A percentile compares a stretch with the other conserved stretches of the same genome.
Evolutionary conservation across 129 eudicot species (phyloP).

Genomic region (Gnaphalium uliginosum): DNA sequence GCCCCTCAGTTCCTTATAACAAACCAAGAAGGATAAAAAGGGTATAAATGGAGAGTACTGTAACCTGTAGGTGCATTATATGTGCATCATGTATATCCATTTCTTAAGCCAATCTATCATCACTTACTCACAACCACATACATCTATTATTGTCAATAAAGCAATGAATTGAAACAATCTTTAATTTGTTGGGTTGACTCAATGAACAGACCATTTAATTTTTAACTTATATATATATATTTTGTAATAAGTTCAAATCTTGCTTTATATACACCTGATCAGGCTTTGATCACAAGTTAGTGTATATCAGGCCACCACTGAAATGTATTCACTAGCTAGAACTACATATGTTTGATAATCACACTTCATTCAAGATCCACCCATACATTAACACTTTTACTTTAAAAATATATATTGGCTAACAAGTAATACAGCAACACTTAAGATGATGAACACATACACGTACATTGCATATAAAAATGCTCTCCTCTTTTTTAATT

Average conservation of each 20-base stretch:
- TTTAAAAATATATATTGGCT: too few species aligned
- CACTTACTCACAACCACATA: neutral
- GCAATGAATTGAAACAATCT: neutral
- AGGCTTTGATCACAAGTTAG: neutral
- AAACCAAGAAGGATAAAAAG: neutral
- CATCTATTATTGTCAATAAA: neutral
- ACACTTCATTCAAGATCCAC: too few species aligned
- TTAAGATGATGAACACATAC: too few species aligned
- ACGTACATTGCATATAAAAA: too few species aligned
- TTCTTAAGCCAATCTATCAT: conserved; percentile 1
- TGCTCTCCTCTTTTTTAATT: too few species aligned
- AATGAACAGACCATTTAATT: neutral
- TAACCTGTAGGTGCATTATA: neutral
- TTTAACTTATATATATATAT: neutral
- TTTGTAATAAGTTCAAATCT: neutral
- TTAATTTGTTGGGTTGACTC: neutral
- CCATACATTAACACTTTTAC: too few species aligned
- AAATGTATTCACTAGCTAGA: too few species aligned
- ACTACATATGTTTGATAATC: too few species aligned
- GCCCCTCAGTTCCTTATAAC: neutral
- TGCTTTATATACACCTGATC: neutral
- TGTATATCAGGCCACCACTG: too few species aligned
- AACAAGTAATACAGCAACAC: too few species aligned
- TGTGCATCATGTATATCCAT: conserved; percentile 1
- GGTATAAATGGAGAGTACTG: neutral